Base-by-base conservation (phyloP, 2,329 filamentous ascomycete species). In the Cadophora luteo-olivacea region DNA sequence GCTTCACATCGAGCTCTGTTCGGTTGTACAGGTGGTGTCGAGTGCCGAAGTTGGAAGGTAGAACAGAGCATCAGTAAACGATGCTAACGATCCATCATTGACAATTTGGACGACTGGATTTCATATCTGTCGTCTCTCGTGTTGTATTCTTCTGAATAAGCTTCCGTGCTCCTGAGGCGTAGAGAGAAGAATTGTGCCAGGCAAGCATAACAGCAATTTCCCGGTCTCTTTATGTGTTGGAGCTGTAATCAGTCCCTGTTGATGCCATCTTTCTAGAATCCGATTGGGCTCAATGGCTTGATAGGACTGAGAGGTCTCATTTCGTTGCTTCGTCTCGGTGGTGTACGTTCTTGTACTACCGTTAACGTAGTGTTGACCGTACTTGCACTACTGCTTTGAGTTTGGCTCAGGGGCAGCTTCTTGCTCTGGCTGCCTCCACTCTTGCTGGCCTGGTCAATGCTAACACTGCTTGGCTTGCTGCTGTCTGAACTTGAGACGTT, bases 401-500 rank as follows among this genome's bases (percentile, higher is more conserved):
- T 84, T 69, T 78, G 75, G 67, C 78, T 79, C 61, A 79, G 75
- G 65, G 80, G 75, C 75, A 84, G 84, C 77, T 84, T 85, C 73
- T 82, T 85, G 60, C 73, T 66, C 49, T 63, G 67, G 57, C n/a
- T 64, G 29, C 55, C 58, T 8, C 48, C 63, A 6, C 69, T 72
- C 54, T 72, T 68, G 22, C 66, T 64, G 9, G 70, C 66, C n/a
- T 75, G 68, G 54, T 75, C 73, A 32, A 73, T 69, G 63, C 74
- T 77, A 25, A 76, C 72, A 61, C 73, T 81, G 64, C 81, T 84
- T 66, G 82, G 82, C 73, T 87, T 86, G 78, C 83, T 86, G 72
- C 88, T 91, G 71, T 88, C 89, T 11, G 90, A 90, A 5, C 90
- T 91, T 3, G 89, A 90, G 14, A 88, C 77, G 38, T 85, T 85